A percentile compares a stretch with the other conserved stretches of the same genome.
phyloP scores from a whole-genome alignment of 306 rosid species.

The Psophocarpus tetragonolobus region DNA sequence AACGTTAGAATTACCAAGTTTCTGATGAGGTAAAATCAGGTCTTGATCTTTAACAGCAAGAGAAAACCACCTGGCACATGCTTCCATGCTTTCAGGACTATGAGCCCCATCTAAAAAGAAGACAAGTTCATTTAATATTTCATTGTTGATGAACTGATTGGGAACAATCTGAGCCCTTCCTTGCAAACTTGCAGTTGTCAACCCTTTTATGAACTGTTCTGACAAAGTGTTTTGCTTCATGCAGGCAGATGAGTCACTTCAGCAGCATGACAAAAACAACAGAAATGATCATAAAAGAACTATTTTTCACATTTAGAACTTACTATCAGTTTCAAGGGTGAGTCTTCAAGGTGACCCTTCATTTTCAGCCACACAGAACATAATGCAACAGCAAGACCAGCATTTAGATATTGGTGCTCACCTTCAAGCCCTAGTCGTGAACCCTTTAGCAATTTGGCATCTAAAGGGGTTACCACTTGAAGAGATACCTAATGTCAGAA shows the following conservation, averaged over 20 bases:
- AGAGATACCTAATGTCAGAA: constrained; percentile 67
- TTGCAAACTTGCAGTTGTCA: constrained; percentile 77
- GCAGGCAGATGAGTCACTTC: constrained; percentile 34
- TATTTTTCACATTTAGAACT: constrained; percentile 43
- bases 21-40: constrained; percentile 37
- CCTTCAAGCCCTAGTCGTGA: constrained; percentile 89
- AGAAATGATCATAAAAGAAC: constrained; percentile 25
- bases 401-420: constrained; percentile 91
- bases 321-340: constrained; percentile 54
- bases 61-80: constrained; percentile 89
- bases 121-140: constrained; percentile 58
- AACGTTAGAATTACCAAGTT: constrained; percentile 40
- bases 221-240: constrained; percentile 67
- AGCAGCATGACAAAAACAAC: constrained; percentile 14
- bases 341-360: constrained; percentile 59
- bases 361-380: constrained; percentile 88
- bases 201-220: constrained; percentile 76
- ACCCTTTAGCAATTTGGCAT: constrained; percentile 68
- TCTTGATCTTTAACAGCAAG: constrained; percentile 53
- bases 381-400: constrained; percentile 87
- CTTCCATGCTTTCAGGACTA: constrained; percentile 95
- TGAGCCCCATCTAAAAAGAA: constrained; percentile 97
- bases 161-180: constrained; percentile 94
- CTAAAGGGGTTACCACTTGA: constrained; percentile 62
- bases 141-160: constrained; percentile 50